phyloP scores from a whole-genome alignment of 106 monocot species.

The Allium sativum region DNA sequence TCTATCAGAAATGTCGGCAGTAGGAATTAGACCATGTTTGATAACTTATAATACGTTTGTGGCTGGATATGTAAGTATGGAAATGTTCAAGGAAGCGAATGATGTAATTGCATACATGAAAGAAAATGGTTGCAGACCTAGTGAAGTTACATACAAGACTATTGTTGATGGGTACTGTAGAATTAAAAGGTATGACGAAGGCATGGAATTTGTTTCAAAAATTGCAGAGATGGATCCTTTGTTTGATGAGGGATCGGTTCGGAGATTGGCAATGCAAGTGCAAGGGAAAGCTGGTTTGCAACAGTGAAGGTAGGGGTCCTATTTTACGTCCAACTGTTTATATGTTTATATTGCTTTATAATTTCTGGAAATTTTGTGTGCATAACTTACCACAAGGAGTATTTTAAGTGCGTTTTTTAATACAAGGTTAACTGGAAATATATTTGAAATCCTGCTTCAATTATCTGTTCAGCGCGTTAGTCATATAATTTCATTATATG shows the following conservation, averaged over 20 bases:
- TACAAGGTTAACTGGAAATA: no score
- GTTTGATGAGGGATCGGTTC: conserved; percentile 26
- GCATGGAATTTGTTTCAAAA: conserved; percentile 38
- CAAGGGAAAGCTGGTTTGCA: conserved; percentile 9
- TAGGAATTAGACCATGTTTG: conserved; percentile 49
- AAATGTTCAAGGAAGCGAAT: conserved; percentile 56
- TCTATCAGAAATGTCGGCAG: conserved; percentile 45
- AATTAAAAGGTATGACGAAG: conserved; percentile 37
- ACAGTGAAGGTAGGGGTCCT: conserved; percentile 1
- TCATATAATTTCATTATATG: no score
- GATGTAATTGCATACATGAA: conserved; percentile 75
- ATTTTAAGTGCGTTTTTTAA: no score
- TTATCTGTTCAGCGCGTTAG: no score
- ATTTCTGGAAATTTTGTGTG: no score
- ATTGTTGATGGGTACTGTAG: conserved; percentile 58
- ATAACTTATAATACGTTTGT: conserved; percentile 76
- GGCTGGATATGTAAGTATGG: conserved; percentile 38
- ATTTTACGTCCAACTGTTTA: no score
- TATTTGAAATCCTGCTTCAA: no score
- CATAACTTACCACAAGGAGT: no score
- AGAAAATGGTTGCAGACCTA: conserved; percentile 43
- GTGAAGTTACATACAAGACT: conserved; percentile 59
- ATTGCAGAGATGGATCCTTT: conserved; percentile 48
- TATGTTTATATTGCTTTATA: no score
- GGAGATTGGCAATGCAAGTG: conserved; percentile 28